A percentile compares a stretch with the other conserved stretches of the same genome.
Evolutionary conservation across 2,329 filamentous ascomycete species (phyloP).

Genomic region (Epicoccum sorghinum): DNA sequence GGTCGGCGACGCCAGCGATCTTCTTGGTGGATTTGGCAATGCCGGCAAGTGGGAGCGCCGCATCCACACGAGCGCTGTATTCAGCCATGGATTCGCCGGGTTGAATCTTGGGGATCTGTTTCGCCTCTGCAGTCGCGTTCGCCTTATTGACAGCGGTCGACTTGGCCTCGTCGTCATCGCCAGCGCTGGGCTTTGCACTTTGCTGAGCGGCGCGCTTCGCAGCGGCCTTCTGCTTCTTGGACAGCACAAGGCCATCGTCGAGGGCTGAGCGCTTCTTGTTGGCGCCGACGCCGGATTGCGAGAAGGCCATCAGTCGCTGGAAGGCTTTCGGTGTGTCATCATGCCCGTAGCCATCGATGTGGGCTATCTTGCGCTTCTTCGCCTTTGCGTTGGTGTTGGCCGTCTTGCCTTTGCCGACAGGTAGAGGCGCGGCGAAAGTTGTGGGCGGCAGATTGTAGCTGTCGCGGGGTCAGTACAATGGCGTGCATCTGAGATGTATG

Average conservation of each 20-base stretch:
- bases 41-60: conserved; percentile 76
- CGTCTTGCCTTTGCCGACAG: conserved; percentile 55
- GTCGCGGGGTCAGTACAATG: conserved; percentile 50
- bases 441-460: conserved; percentile 66
- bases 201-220: conserved; percentile 16
- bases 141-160: not conserved
- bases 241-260: conserved; percentile 67
- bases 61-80: conserved; percentile 82
- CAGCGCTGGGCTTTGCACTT: not conserved
- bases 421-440: conserved; percentile 64
- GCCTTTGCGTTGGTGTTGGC: conserved; percentile 39
- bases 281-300: conserved; percentile 55
- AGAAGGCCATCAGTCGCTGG: conserved; percentile 79
- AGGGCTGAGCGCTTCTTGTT: conserved; percentile 63
- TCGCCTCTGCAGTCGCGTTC: conserved; percentile 34
- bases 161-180: conserved; percentile 8
- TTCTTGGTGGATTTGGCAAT: conserved; percentile 68
- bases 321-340: conserved; percentile 92
- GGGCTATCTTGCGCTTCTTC: conserved; percentile 47
- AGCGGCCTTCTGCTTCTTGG: conserved; percentile 56
- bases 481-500: conserved; percentile 29
- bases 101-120: conserved; percentile 60
- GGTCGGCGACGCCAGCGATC: conserved; percentile 68
- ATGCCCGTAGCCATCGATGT: conserved; percentile 59
- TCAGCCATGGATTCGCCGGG: conserved; percentile 84